These are phyloP conservation scores for Drosera spatulata DNA, from an alignment of 179 eudicot species.

Conservation along the genomic window DNA sequence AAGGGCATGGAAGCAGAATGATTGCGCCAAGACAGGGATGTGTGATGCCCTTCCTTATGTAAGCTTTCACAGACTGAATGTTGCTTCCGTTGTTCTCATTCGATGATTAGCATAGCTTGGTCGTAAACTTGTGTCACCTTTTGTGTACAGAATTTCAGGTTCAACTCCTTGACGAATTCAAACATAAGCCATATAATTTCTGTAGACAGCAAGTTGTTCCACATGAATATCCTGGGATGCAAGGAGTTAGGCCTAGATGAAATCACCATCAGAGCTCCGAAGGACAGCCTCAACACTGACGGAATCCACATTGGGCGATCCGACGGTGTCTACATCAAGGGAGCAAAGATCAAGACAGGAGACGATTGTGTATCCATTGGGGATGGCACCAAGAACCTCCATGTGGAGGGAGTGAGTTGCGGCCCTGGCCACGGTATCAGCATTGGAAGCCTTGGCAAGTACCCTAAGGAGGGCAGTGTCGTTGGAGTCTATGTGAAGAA, in stretches of 20 bases:
- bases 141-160: conserved; percentile 5
- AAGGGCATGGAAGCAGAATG: conserved; percentile 25
- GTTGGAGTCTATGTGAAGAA: conserved; percentile 19
- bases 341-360: conserved; percentile 24
- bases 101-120: not conserved
- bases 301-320: conserved; percentile 6
- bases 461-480: conserved; percentile 21
- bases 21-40: conserved; percentile 21
- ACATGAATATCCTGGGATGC: conserved; percentile 2
- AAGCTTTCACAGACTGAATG: conserved; percentile 4
- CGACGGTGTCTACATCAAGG: conserved; percentile 5
- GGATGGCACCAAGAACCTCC: conserved; percentile 24
- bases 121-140: not conserved
- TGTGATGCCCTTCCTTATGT: conserved; percentile 33
- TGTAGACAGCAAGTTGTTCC: conserved; percentile 2
- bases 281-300: not conserved
- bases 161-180: conserved; percentile 1
- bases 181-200: conserved; percentile 6
- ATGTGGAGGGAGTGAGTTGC: conserved; percentile 23
- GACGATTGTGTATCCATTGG: conserved; percentile 48
- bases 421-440: conserved; percentile 53
- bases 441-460: conserved; percentile 39
- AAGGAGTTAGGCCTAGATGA: conserved; percentile 12
- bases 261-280: conserved; percentile 26
- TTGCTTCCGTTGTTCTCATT: too few relatives aligned